These are phyloP conservation scores for Pseudocercospora cruenta DNA, from an alignment of 2,329 filamentous ascomycete genomes.

Conservation along the genomic window DNA sequence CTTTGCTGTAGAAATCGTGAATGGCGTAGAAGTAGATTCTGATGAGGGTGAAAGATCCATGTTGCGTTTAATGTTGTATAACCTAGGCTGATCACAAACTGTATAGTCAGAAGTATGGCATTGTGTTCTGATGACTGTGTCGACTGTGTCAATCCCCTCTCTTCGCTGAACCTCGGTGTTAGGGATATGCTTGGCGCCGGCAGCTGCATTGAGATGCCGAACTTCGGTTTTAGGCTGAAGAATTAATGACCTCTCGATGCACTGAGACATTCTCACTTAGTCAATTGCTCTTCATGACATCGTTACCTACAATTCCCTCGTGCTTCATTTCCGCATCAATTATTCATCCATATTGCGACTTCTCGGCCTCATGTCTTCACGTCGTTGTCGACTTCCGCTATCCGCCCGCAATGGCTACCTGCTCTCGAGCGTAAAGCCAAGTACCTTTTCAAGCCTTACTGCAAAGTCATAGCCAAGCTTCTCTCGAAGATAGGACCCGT, in stretches of 20 bases:
- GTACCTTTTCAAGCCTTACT: background rate
- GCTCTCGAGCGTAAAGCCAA: background rate
- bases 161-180: background rate
- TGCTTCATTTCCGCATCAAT: background rate
- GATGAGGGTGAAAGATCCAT: constrained; percentile 4
- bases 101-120: background rate
- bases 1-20: background rate
- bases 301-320: background rate
- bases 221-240: background rate
- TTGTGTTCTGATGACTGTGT: background rate
- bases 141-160: background rate
- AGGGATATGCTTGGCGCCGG: background rate
- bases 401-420: background rate
- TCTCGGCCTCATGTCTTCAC: background rate
- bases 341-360: background rate
- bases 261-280: background rate
- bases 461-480: background rate
- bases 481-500: background rate
- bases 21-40: background rate
- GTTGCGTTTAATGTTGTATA: background rate
- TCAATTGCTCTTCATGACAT: background rate
- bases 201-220: background rate
- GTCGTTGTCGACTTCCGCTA: background rate
- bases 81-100: background rate
- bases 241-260: too few relatives aligned